These are phyloP conservation scores for Linnemannia exigua DNA, from an alignment of 192 early-diverging fungal genomes.

Conservation along the genomic window DNA sequence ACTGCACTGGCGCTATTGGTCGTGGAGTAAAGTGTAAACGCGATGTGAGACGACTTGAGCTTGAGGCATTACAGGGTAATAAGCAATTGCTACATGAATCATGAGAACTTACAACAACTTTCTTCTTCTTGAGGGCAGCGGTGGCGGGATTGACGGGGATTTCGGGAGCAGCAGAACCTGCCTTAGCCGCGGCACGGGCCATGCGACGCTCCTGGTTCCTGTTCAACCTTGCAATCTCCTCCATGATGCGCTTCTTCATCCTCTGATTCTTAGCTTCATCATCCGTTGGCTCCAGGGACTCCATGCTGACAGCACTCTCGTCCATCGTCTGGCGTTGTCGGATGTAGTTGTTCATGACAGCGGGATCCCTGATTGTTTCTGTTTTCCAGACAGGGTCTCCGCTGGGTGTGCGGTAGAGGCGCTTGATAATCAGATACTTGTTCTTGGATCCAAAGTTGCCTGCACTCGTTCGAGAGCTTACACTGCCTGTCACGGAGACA, in stretches of 20 bases:
- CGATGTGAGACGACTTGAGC: neutral
- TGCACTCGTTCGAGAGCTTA: constrained; percentile 66
- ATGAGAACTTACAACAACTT: constrained; percentile 55
- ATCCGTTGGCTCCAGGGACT: constrained; percentile 66
- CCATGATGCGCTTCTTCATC: constrained; percentile 71
- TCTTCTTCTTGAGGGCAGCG: constrained; percentile 72
- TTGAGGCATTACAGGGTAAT: neutral
- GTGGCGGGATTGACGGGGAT: constrained; percentile 31
- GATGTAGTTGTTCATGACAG: constrained; percentile 93
- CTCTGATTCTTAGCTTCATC: constrained; percentile 71
- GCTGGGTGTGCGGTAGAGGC: constrained; percentile 63
- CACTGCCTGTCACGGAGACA: constrained; percentile 66
- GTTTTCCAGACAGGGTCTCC: constrained; percentile 81
- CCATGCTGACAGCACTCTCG: constrained; percentile 63
- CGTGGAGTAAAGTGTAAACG: neutral
- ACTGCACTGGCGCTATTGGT: constrained; percentile 75
- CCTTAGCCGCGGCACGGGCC: constrained; percentile 66
- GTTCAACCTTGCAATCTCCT: constrained; percentile 74
- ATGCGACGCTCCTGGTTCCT: constrained; percentile 73
- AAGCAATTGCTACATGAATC: neutral
- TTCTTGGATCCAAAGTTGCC: constrained; percentile 66
- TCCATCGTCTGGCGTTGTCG: constrained; percentile 89
- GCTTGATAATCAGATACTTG: constrained; percentile 73
- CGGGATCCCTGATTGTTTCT: constrained; percentile 86
- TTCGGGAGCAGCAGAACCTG: constrained; percentile 60